These are phyloP conservation scores for Raphidocelis subcapitata DNA, from an alignment of 139 green algal species.

Conservation along the genomic window DNA sequence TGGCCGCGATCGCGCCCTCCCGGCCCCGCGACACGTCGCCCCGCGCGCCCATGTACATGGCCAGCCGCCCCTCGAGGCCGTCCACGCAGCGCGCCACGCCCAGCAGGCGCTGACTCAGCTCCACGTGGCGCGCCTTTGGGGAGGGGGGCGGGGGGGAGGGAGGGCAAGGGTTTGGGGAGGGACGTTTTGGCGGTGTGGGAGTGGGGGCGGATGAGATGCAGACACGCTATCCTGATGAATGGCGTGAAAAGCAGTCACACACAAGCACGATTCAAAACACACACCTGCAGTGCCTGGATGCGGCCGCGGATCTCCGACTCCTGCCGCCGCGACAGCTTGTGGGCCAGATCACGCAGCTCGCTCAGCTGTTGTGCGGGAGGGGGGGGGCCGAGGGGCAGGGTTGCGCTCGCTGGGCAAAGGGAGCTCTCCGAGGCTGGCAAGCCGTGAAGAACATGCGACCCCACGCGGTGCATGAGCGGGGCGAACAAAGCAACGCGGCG, in stretches of 20 bases:
- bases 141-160: no score
- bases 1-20: constrained; percentile 26
- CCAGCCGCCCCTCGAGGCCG: constrained; percentile 45
- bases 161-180: neutral
- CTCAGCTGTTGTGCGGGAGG: constrained; percentile 11
- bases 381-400: neutral
- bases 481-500: no score
- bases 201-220: constrained; percentile 11
- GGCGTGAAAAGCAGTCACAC: no score
- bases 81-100: constrained; percentile 37
- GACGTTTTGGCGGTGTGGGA: constrained; percentile 25
- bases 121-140: constrained; percentile 39
- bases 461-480: no score
- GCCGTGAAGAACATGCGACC: no score
- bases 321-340: constrained; percentile 20
- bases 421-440: no score
- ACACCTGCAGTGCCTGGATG: no score
- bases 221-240: neutral
- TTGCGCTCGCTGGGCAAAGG: neutral
- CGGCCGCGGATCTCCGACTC: no score
- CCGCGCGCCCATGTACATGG: constrained; percentile 28
- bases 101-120: constrained; percentile 46
- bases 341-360: constrained; percentile 4
- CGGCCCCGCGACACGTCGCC: constrained; percentile 34
- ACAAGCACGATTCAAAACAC: no score